phyloP scores from a whole-genome alignment of 345 rosid species.

The Pelargonium nanum region DNA sequence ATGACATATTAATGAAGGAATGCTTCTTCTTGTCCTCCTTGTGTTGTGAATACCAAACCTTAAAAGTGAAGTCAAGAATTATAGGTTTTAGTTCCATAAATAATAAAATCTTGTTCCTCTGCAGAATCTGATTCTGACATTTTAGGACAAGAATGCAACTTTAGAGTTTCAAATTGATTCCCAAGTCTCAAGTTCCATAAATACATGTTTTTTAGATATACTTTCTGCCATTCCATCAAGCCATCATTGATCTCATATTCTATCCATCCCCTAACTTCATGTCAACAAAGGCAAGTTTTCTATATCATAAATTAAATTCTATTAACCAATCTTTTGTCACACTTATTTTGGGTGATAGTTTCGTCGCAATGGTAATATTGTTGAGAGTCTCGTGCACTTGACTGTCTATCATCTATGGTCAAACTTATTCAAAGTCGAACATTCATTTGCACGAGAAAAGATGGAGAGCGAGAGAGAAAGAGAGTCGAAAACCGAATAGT shows the following conservation, averaged over 20 bases:
- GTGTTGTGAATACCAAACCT: neutral
- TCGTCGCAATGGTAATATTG: too few relatives aligned
- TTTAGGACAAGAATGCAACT: neutral
- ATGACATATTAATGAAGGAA: too few relatives aligned
- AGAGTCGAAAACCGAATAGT: too few relatives aligned
- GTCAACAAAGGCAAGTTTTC: slow-evolving; percentile 20
- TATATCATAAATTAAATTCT: neutral
- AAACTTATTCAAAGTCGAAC: too few relatives aligned
- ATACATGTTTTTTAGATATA: too few relatives aligned
- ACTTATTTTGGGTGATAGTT: too few relatives aligned
- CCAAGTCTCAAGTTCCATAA: too few relatives aligned
- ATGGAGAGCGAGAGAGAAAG: too few relatives aligned
- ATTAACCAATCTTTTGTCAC: too few relatives aligned
- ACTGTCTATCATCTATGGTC: neutral
- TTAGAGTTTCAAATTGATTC: too few relatives aligned
- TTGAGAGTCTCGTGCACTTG: neutral
- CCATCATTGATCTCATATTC: neutral
- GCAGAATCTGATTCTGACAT: neutral
- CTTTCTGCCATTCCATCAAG: neutral
- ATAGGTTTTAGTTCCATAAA: neutral
- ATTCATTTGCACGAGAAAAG: too few relatives aligned
- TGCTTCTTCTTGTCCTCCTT: too few relatives aligned
- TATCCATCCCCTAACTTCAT: slow-evolving; percentile 3
- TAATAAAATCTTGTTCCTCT: neutral
- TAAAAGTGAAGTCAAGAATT: neutral